phyloP scores from a whole-genome alignment of 2,329 filamentous ascomycete species.

The Alternaria triticimaculans region DNA sequence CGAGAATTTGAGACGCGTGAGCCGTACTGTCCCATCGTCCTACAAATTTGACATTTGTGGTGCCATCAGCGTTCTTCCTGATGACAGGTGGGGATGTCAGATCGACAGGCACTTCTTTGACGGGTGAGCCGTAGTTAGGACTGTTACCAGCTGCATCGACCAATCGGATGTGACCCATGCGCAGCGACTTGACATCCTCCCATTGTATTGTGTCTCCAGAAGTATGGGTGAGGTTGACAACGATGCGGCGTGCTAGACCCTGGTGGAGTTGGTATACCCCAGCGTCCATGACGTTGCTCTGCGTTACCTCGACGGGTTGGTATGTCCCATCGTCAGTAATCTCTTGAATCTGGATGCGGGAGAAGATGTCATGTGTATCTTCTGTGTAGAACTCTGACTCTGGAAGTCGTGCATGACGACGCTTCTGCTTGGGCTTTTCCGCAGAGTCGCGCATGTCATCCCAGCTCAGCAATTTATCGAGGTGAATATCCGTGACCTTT shows the following conservation, averaged over 20 bases:
- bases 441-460: constrained; percentile 91
- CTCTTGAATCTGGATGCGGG: constrained; percentile 86
- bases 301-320: constrained; percentile 88
- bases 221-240: constrained; percentile 87
- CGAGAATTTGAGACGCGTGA: constrained; percentile 90
- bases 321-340: constrained; percentile 92
- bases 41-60: constrained; percentile 81
- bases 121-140: constrained; percentile 74
- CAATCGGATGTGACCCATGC: constrained; percentile 81
- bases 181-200: constrained; percentile 79
- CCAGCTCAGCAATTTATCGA: constrained; percentile 97
- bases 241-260: constrained; percentile 86
- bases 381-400: constrained; percentile 93
- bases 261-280: constrained; percentile 96
- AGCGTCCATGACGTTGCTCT: constrained; percentile 80
- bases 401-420: constrained; percentile 73
- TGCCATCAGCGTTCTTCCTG: constrained; percentile 87
- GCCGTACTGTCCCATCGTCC: constrained; percentile 97
- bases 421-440: constrained; percentile 62
- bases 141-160: constrained; percentile 86
- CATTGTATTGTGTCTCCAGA: constrained; percentile 88
- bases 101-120: constrained; percentile 77
- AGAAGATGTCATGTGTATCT: constrained; percentile 92
- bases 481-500: constrained; percentile 87
- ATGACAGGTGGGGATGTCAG: constrained; percentile 79